These are phyloP conservation scores for Zanthoxylum bungeanum DNA, from an alignment of 345 rosid species.

Conservation along the genomic window DNA sequence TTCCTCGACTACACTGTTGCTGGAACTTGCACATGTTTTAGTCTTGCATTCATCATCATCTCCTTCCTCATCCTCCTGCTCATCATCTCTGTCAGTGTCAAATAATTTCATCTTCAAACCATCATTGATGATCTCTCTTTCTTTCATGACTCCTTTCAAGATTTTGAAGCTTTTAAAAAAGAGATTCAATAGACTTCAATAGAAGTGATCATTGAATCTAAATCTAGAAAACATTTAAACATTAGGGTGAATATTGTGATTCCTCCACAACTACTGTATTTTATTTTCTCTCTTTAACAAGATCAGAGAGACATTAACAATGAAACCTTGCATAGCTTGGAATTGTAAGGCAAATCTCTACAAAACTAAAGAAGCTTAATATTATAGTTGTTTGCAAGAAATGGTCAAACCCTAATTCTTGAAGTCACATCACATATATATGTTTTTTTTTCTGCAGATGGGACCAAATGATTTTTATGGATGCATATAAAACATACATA, in stretches of 20 bases:
- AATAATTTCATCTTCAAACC: slow-evolving; percentile 15
- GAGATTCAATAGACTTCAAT: slow-evolving; percentile 6
- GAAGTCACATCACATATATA: slow-evolving; percentile 4
- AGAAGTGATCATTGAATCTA: too few relatives aligned
- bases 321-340: slow-evolving; percentile 11
- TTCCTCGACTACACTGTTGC: slow-evolving; percentile 36
- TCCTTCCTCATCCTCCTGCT: slow-evolving; percentile 20
- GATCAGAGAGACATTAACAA: too few relatives aligned
- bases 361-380: background rate
- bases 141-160: slow-evolving; percentile 5
- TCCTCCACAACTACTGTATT: slow-evolving; percentile 3
- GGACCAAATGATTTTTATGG: background rate
- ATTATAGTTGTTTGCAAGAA: background rate
- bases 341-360: slow-evolving; percentile 1
- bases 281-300: too few relatives aligned
- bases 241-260: background rate
- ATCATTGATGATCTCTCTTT: background rate
- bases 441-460: background rate
- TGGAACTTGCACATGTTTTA: slow-evolving; percentile 33
- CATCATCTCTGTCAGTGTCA: slow-evolving; percentile 7
- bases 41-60: slow-evolving; percentile 32
- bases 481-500: too few relatives aligned
- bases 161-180: background rate
- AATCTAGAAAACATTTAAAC: too few relatives aligned
- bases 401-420: slow-evolving; percentile 18